phyloP scores from a whole-genome alignment of 176 grass and related monocot genomes.

The Rhipidocladum racemiflorum region DNA sequence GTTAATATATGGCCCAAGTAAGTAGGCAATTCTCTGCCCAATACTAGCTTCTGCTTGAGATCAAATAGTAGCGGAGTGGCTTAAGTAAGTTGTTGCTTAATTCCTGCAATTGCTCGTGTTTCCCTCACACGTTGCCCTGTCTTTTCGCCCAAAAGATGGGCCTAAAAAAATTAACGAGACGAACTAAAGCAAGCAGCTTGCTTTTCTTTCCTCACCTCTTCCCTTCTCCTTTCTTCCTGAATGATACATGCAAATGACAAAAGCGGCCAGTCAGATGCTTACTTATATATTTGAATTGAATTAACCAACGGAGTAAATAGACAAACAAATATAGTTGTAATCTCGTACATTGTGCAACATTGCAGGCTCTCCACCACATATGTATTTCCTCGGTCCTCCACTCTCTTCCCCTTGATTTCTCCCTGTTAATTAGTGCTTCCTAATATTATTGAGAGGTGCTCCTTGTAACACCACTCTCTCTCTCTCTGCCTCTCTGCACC shows the following conservation, averaged over 20 bases:
- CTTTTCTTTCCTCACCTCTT: not conserved
- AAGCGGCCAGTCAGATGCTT: not conserved
- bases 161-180: not conserved
- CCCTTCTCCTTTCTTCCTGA: not conserved
- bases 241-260: not conserved
- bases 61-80: not conserved
- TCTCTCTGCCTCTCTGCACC: not conserved
- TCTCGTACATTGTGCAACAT: not conserved
- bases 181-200: not conserved
- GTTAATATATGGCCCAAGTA: not conserved
- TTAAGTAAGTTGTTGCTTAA: not conserved
- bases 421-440: constrained; percentile 12
- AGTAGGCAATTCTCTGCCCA: not conserved
- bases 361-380: constrained; percentile 32
- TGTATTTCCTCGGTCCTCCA: not conserved
- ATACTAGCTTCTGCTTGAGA: not conserved
- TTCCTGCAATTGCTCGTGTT: constrained; percentile 11
- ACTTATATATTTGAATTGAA: not conserved
- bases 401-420: constrained; percentile 3
- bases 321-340: not conserved
- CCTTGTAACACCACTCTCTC: constrained; percentile 8
- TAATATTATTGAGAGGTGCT: constrained; percentile 37
- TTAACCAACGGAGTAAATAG: not conserved
- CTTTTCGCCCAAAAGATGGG: constrained; percentile 34
- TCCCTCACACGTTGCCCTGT: not conserved